Evolutionary conservation across 2,329 filamentous ascomycete species (phyloP).

Genomic region (Pseudogymnoascus sp.): DNA sequence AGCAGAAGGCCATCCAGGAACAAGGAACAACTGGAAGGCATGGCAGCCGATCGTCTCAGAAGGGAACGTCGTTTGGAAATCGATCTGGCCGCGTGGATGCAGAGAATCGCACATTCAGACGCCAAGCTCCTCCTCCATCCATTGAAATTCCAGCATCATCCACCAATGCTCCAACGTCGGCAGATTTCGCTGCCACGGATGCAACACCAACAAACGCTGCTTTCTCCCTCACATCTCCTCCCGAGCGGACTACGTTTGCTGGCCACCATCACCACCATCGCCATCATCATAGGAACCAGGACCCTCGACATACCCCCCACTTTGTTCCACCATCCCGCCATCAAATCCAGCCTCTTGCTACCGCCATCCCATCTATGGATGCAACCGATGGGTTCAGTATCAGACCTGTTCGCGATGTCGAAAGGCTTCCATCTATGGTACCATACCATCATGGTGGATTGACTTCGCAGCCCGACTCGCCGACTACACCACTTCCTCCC

Average conservation of each 20-base stretch:
- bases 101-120: conserved; percentile 57
- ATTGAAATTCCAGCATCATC: conserved; percentile 66
- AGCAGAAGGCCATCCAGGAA: conserved; percentile 47
- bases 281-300: conserved; percentile 44
- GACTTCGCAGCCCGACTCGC: conserved; percentile 84
- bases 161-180: conserved; percentile 38
- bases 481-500: conserved; percentile 72
- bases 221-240: conserved; percentile 61
- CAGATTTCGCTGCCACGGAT: conserved; percentile 46
- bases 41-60: conserved; percentile 22
- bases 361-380: conserved; percentile 61
- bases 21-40: conserved; percentile 31
- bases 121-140: conserved; percentile 75
- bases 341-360: conserved; percentile 58
- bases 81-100: conserved; percentile 46
- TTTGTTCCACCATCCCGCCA: conserved; percentile 44
- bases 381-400: conserved; percentile 63
- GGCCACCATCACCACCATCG: conserved; percentile 48
- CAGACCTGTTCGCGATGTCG: conserved; percentile 71
- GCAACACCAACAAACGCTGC: conserved; percentile 53
- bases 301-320: conserved; percentile 37
- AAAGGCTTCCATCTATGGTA: conserved; percentile 77
- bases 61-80: conserved; percentile 41
- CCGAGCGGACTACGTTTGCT: conserved; percentile 60
- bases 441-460: conserved; percentile 61